Evolutionary conservation across 208 protist species (phyloP), one percentile per base, ranked within the genome.

Genomic region (Trypanosoma boissoni): DNA sequence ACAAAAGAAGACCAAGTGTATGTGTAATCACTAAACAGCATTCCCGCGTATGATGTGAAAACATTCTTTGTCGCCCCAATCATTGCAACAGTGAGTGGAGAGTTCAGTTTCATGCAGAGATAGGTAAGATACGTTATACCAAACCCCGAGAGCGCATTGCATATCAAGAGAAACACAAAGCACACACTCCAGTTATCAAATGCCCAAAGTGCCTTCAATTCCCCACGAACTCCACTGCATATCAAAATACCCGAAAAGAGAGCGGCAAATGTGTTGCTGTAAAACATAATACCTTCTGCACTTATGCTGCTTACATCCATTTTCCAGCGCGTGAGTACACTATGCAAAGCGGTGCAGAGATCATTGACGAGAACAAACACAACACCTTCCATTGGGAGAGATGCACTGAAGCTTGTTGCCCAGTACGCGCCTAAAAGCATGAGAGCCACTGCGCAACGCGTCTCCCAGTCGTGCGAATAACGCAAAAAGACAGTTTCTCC

Each of bases 91-190:
- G 83, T 86, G 14, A 95, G 64, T 1, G 88, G 76, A 26, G 85
- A 91, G 58, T 92, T 95, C 20, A 88, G 39, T 34, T 76, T 83
- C 18, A 78, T 83, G 67, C 88, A 95, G 18, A 88, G 60, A 65
- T 89, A 82, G 10, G 76, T 80, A 21, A 59, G 58, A 56, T 89
- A 91, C 51, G 82, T 91, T 14, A 95, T 68, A 6, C 88, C 26
- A 57, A 82, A 91, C 34, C 76, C 80, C 21, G 74, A 80, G 16
- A 67, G 12, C 2, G 34, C 43, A 29, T 45, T 63, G 18, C 51
- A 9, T 2, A 7, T 20, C 12, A 64, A 48, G 12, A 66, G 20
- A 18, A 61, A 8, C 9, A 69, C 0, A 45, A 69, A 46, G 20
- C 48, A 62, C 1, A 12, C 5, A 23, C 18, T 49, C 72, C 72